Conservation (phyloP, 768 basidiomycete genomes). For the Xerocomellus intermedius region DNA sequence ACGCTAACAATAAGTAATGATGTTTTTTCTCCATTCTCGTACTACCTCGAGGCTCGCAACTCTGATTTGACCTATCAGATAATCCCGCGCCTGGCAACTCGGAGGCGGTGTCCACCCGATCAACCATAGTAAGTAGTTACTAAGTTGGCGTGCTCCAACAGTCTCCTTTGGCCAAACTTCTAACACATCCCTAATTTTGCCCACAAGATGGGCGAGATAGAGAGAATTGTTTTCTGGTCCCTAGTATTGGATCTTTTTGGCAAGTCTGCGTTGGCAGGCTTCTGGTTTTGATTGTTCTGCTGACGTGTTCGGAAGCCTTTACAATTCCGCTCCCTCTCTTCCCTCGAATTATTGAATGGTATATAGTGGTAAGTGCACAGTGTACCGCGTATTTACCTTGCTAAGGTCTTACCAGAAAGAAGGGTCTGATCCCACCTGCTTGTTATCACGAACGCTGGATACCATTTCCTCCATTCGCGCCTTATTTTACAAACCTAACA, state of each 20-base stretch:
- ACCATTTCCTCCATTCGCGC: constrained; percentile 67
- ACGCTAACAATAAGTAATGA: too few relatives aligned
- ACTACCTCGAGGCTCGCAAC: too few relatives aligned
- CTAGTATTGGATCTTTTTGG: constrained; percentile 86
- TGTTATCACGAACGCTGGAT: constrained; percentile 69
- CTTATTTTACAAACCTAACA: constrained; percentile 56
- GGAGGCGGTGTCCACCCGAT: neutral
- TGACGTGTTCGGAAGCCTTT: constrained; percentile 56
- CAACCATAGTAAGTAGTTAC: neutral
- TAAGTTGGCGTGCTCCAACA: neutral
- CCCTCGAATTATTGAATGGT: constrained; percentile 96
- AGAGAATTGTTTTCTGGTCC: constrained; percentile 85
- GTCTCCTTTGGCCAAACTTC: neutral
- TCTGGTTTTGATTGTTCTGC: neutral
- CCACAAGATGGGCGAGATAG: constrained; percentile 58
- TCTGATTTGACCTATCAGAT: too few relatives aligned
- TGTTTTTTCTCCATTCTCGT: too few relatives aligned
- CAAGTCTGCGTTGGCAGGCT: constrained; percentile 26
- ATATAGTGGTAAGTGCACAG: constrained; percentile 55
- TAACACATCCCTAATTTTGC: neutral
- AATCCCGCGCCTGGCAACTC: too few relatives aligned
- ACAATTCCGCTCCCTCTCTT: constrained; percentile 96
- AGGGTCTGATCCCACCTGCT: constrained; percentile 61
- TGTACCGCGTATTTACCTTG: neutral
- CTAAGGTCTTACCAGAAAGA: constrained; percentile 53